A percentile compares a stretch with the other conserved stretches of the same genome.
phyloP scores from a whole-genome alignment of 331 rosid genomes.

The Rosa hybrid region DNA sequence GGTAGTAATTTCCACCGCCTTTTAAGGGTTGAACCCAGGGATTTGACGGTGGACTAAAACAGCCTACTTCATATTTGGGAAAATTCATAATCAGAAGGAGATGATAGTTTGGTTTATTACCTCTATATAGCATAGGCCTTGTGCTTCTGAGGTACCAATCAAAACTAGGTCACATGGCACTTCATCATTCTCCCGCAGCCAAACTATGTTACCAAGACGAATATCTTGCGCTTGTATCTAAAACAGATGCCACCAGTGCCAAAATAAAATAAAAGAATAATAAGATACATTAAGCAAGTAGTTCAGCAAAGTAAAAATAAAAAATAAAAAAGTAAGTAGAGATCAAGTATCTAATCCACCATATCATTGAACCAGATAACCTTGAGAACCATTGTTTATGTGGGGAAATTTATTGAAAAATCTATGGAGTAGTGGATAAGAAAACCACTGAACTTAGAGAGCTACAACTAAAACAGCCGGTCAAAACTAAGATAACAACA shows the following conservation, averaged over 20 bases:
- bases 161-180: conserved; percentile 97
- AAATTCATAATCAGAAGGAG: conserved; percentile 3
- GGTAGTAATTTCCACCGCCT: neutral
- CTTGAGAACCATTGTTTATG: neutral
- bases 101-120: conserved; percentile 38
- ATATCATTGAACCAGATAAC: neutral
- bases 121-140: conserved; percentile 93
- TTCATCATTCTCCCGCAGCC: conserved; percentile 98
- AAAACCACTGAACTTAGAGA: neutral
- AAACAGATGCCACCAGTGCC: conserved; percentile 31
- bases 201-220: conserved; percentile 81
- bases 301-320: conserved; percentile 25
- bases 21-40: neutral
- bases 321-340: neutral
- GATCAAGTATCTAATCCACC: conserved; percentile 5
- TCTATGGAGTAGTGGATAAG: neutral
- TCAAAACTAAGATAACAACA: neutral
- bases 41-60: neutral
- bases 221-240: conserved; percentile 93
- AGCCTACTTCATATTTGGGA: neutral
- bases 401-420: neutral
- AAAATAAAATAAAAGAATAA: conserved; percentile 15
- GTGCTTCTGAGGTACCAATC: conserved; percentile 93
- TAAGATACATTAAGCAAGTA: conserved; percentile 17
- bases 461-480: neutral